phyloP scores from a whole-genome alignment of 345 rosid species.

The Melaleuca alternifolia region DNA sequence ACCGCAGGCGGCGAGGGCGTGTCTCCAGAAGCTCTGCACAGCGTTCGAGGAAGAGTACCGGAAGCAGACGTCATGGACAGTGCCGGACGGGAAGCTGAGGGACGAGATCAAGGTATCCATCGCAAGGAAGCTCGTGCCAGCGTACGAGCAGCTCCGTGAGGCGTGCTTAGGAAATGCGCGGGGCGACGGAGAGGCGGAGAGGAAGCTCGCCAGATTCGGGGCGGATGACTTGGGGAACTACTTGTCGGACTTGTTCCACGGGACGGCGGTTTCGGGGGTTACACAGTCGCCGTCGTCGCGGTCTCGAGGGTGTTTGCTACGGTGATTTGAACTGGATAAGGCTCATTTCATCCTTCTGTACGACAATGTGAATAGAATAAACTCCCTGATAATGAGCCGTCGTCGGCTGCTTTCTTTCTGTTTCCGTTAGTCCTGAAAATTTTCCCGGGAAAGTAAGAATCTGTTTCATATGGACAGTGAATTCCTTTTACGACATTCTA shows the following conservation, averaged over 20 bases:
- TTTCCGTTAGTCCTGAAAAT: neutral
- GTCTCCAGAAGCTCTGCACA: constrained; percentile 7
- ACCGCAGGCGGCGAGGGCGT: constrained; percentile 2
- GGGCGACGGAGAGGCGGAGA: neutral
- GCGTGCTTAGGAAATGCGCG: neutral
- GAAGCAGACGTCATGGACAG: constrained; percentile 14
- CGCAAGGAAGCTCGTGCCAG: constrained; percentile 4
- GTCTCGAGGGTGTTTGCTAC: neutral
- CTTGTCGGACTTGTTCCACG: constrained; percentile 15
- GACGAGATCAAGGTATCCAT: constrained; percentile 16
- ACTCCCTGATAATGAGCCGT: neutral
- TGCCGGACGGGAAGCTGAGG: constrained; percentile 19
- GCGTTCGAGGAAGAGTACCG: constrained; percentile 18
- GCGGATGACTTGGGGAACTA: constrained; percentile 20
- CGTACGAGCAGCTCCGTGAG: constrained; percentile 8
- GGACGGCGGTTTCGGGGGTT: neutral
- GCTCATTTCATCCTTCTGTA: neutral
- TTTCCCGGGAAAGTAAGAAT: neutral
- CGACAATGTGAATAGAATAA: neutral
- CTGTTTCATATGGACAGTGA: neutral
- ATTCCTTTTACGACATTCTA: neutral
- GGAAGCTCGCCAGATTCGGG: constrained; percentile 2
- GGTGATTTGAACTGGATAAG: neutral
- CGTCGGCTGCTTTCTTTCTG: neutral
- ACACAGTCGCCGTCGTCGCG: neutral